These are phyloP conservation scores for Bipolaris sorokiniana DNA, from an alignment of 2,329 filamentous ascomycete genomes.

Conservation along the genomic window DNA sequence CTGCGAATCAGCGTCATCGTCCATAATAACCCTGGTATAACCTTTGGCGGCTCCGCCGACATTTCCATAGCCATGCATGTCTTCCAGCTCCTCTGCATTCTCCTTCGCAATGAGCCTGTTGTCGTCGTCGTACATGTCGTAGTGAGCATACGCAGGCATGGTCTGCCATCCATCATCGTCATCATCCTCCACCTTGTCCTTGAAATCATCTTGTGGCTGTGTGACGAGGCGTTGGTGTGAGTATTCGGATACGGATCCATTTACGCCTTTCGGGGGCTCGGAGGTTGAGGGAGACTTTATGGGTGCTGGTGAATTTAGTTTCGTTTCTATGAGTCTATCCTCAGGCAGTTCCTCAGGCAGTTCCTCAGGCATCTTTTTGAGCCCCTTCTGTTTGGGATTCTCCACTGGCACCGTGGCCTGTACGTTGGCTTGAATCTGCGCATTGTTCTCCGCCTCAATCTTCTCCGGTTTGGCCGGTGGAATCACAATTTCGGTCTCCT, in stretches of 20 bases:
- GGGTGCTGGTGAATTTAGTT: not conserved
- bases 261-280: slow-evolving; percentile 19
- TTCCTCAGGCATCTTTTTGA: not conserved
- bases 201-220: slow-evolving; percentile 51
- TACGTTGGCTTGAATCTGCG: slow-evolving; percentile 22
- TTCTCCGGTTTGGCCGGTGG: slow-evolving; percentile 11
- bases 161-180: slow-evolving; percentile 85
- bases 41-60: slow-evolving; percentile 91
- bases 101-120: slow-evolving; percentile 85
- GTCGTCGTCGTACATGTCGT: slow-evolving; percentile 95
- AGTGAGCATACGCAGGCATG: slow-evolving; percentile 92
- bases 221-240: slow-evolving; percentile 82
- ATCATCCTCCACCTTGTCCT: slow-evolving; percentile 58
- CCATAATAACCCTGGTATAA: slow-evolving; percentile 92
- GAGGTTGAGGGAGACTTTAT: slow-evolving; percentile 4
- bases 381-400: slow-evolving; percentile 15
- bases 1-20: slow-evolving; percentile 91
- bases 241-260: slow-evolving; percentile 72
- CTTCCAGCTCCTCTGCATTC: slow-evolving; percentile 71
- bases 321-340: slow-evolving; percentile 5
- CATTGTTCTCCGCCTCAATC: slow-evolving; percentile 15
- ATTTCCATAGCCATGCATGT: slow-evolving; percentile 72
- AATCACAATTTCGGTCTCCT: slow-evolving; percentile 9
- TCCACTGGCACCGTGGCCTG: slow-evolving; percentile 17
- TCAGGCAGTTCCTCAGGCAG: slow-evolving; percentile 7